Base-by-base conservation (phyloP, 345 rosid genomes). In the Physaria fendleri region DNA sequence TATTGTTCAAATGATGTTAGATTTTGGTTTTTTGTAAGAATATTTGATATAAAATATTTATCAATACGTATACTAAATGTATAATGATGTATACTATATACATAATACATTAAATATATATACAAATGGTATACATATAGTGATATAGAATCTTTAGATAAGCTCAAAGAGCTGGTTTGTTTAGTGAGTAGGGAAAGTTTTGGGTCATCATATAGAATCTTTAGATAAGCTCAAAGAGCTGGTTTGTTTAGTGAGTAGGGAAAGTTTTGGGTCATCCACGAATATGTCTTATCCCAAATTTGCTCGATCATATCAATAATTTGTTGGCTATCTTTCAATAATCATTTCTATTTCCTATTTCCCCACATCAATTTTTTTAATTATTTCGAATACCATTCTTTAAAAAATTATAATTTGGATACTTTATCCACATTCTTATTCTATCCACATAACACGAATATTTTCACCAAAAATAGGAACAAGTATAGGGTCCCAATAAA, bases 181-280 rank as follows among this genome's bases (percentile, higher is more conserved):
- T 58, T 58, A 49, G 59, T 41, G 34, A 40, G 49, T 49, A 12
- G 27, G 58, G 42, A 22, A 39, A 40, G 28, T 39, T 32, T 48
- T 32, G 59, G 71, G 59, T 58, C 65, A 12, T 57, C 53, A n/a
- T n/a, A 32, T 57, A 29, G 25, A 48, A 47, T 35, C 45, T 41
- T 58, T 49, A 58, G 71, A 67, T 67, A 58, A 67, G 59, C 71
- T 66, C 65, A 32, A 33, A 7, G 22, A 49, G 21, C n/a, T 49
- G 51, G 13, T 49, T 37, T 66, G 30, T 40, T 58, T 58, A 49
- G 59, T 41, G 34, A 40, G 49, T 49, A 12, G 27, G 58, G 42
- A 22, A 39, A 40, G 28, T 39, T 32, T 48, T 32, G 59, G 71
- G 59, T 58, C 65, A 12, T 57, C 53, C 17, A 49, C 46, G 65